Evolutionary conservation across 805 yeast genomes (phyloP).

Genomic region (Starmerella cellae): DNA sequence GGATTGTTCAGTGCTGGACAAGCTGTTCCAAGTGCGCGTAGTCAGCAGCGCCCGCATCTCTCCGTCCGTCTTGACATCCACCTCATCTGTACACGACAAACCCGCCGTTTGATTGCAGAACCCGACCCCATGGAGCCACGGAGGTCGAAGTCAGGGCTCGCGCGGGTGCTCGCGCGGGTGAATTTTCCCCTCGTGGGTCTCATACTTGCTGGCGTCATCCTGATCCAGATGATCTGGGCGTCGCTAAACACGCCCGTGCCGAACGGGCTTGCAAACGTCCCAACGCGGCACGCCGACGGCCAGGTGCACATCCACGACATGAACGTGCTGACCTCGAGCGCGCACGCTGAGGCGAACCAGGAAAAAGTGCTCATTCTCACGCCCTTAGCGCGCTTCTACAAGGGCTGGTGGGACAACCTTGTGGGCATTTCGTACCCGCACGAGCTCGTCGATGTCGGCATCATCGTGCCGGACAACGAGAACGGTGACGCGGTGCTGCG

Average conservation of each 20-base stretch:
- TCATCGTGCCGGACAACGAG: slow-evolving; percentile 69
- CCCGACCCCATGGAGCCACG: slow-evolving; percentile 19
- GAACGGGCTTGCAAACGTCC: slow-evolving; percentile 20
- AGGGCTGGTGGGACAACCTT: slow-evolving; percentile 79
- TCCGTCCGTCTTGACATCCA: too few species aligned
- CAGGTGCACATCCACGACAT: slow-evolving; percentile 34
- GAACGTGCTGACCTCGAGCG: slow-evolving; percentile 60
- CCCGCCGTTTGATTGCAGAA: too few species aligned
- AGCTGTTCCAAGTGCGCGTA: too few species aligned
- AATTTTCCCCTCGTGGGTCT: slow-evolving; percentile 21
- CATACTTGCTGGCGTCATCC: slow-evolving; percentile 5
- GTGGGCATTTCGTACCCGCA: slow-evolving; percentile 68
- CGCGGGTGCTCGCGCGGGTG: slow-evolving; percentile 19
- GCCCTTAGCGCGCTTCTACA: slow-evolving; percentile 78
- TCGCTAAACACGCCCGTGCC: slow-evolving; percentile 15
- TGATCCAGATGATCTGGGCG: slow-evolving; percentile 13
- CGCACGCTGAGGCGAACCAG: slow-evolving; percentile 56
- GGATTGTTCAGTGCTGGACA: too few species aligned
- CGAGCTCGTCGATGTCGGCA: slow-evolving; percentile 72
- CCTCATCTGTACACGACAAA: too few species aligned
- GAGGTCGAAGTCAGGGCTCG: slow-evolving; percentile 7
- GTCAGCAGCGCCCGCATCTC: too few species aligned
- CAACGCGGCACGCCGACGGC: slow-evolving; percentile 20
- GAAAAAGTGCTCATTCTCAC: slow-evolving; percentile 79
- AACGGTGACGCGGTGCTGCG: slow-evolving; percentile 74